Evolutionary conservation across 345 rosid genomes (phyloP).

Genomic region (Pseudoturritis turrita): DNA sequence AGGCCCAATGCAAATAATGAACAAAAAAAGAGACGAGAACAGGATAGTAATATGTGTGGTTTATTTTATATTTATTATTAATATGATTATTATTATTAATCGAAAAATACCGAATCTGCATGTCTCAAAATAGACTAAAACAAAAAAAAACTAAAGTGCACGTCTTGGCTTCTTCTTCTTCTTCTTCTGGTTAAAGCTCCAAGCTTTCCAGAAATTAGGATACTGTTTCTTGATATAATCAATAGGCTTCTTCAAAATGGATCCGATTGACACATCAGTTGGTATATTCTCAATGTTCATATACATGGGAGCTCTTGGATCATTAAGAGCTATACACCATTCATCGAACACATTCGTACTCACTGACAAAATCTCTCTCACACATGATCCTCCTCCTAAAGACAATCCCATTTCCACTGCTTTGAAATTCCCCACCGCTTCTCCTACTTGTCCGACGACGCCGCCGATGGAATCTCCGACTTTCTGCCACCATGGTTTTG

Average conservation of each 20-base stretch:
- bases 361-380: background rate
- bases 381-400: background rate
- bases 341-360: background rate
- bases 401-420: constrained; percentile 5
- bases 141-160: background rate
- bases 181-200: background rate
- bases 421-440: background rate
- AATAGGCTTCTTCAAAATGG: constrained; percentile 7
- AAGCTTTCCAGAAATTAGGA: constrained; percentile 6
- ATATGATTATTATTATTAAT: background rate
- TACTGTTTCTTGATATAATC: background rate
- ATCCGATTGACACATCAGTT: background rate
- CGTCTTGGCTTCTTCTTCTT: background rate
- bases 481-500: constrained; percentile 5
- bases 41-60: too few relatives aligned
- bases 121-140: background rate
- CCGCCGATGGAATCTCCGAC: background rate
- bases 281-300: constrained; percentile 2
- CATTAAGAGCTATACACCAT: constrained; percentile 1
- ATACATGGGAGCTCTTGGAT: constrained; percentile 12
- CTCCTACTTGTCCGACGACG: background rate
- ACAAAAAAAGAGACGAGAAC: too few relatives aligned
- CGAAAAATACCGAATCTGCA: background rate
- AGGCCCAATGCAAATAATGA: too few relatives aligned
- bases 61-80: background rate